Evolutionary conservation across 2,329 filamentous ascomycete species (phyloP).

Genomic region (Hymenoscyphus repandus): DNA sequence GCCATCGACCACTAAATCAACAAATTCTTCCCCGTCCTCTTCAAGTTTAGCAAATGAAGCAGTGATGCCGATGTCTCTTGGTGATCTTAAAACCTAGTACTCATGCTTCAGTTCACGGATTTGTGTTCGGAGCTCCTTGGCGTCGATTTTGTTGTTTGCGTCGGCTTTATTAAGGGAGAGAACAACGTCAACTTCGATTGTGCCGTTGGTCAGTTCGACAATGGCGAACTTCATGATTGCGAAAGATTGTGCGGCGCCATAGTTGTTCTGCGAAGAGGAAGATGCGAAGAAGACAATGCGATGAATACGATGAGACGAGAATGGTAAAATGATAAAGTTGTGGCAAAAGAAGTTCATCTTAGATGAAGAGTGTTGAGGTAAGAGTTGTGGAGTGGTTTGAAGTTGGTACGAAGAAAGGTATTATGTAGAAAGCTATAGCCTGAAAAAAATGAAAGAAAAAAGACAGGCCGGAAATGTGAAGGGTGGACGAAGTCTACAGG

Average conservation of each 20-base stretch:
- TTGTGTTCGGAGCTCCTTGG: constrained; percentile 6
- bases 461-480: too few species aligned
- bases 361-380: background rate
- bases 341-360: background rate
- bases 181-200: background rate
- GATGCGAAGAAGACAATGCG: background rate
- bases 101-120: constrained; percentile 6
- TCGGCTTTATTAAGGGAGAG: background rate
- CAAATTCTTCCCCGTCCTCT: constrained; percentile 12
- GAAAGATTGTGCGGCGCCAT: background rate
- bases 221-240: constrained; percentile 1
- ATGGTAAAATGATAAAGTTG: too few species aligned
- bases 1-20: constrained; percentile 26
- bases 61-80: constrained; percentile 14
- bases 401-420: background rate
- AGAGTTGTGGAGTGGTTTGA: background rate
- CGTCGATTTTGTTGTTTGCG: background rate
- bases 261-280: too few species aligned
- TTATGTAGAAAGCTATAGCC: too few species aligned
- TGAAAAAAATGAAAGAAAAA: too few species aligned
- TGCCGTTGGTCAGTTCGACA: background rate
- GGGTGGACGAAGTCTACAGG: too few species aligned
- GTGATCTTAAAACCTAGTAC: constrained; percentile 16
- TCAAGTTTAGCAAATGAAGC: constrained; percentile 2
- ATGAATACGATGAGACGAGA: background rate